Conservation (phyloP, 2,329 filamentous ascomycete genomes). For the Erysiphe pisi region DNA sequence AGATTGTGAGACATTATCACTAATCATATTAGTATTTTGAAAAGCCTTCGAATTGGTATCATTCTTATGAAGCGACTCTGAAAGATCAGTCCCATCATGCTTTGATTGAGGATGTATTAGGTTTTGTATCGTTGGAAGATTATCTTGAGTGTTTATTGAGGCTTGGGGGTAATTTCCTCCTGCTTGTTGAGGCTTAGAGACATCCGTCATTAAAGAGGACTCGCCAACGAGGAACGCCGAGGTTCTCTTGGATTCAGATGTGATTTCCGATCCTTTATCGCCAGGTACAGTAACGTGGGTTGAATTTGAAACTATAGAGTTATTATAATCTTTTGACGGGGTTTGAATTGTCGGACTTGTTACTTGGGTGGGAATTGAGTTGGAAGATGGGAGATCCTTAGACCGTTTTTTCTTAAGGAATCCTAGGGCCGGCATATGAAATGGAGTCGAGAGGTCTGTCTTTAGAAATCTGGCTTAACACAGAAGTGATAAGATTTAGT, state of each 20-base stretch:
- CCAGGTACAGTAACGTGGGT: slow-evolving; percentile 37
- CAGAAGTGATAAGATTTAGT: no score
- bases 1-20: not conserved
- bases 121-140: slow-evolving; percentile 71
- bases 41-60: not conserved
- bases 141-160: slow-evolving; percentile 42
- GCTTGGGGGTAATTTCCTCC: slow-evolving; percentile 34
- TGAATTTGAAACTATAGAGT: slow-evolving; percentile 38
- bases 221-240: slow-evolving; percentile 34
- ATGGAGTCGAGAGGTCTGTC: slow-evolving; percentile 29
- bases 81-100: slow-evolving; percentile 40
- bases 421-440: slow-evolving; percentile 79
- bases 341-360: slow-evolving; percentile 53
- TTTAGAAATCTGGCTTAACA: no score
- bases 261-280: slow-evolving; percentile 31
- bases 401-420: slow-evolving; percentile 98
- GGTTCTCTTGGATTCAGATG: slow-evolving; percentile 31
- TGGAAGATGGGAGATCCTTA: slow-evolving; percentile 57
- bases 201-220: slow-evolving; percentile 36
- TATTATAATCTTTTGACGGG: slow-evolving; percentile 43
- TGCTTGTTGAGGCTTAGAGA: slow-evolving; percentile 35
- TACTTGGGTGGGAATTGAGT: slow-evolving; percentile 54
- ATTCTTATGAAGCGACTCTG: slow-evolving; percentile 32
- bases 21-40: not conserved
- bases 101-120: slow-evolving; percentile 58